These are phyloP conservation scores for Boletus fagicola DNA, from an alignment of 768 basidiomycete genomes.

Conservation along the genomic window DNA sequence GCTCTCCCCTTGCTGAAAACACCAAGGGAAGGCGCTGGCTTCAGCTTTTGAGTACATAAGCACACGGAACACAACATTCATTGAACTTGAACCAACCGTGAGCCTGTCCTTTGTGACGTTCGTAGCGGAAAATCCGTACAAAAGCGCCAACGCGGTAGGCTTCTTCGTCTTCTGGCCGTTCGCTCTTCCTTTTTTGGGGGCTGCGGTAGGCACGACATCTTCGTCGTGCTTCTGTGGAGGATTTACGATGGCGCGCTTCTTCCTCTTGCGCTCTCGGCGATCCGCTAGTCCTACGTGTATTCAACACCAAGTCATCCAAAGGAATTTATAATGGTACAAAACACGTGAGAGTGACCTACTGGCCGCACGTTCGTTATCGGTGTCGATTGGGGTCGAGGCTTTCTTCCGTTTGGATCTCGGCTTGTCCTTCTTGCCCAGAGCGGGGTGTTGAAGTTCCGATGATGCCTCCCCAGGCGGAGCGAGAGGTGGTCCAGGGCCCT, in stretches of 20 bases:
- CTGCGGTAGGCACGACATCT: background rate
- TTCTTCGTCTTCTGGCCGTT: conserved; percentile 24
- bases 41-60: conserved; percentile 27
- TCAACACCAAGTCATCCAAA: background rate
- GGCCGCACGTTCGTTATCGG: conserved; percentile 37
- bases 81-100: conserved; percentile 27
- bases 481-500: background rate
- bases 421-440: conserved; percentile 19
- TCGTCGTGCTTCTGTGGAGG: conserved; percentile 14
- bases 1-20: conserved; percentile 39
- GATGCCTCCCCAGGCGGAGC: background rate
- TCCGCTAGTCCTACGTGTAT: conserved; percentile 53
- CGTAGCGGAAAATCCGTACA: conserved; percentile 39
- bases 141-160: conserved; percentile 32
- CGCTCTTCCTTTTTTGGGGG: conserved; percentile 13
- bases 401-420: conserved; percentile 27
- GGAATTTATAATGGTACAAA: background rate
- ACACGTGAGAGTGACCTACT: conserved; percentile 30
- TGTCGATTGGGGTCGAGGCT: conserved; percentile 12
- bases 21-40: conserved; percentile 29
- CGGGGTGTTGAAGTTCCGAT: conserved; percentile 3
- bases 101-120: conserved; percentile 38
- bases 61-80: background rate
- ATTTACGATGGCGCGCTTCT: conserved; percentile 53
- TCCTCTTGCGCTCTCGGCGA: conserved; percentile 61